Evolutionary conservation across 495 filamentous ascomycete genomes (phyloP).

Genomic region (Neurospora sp.): DNA sequence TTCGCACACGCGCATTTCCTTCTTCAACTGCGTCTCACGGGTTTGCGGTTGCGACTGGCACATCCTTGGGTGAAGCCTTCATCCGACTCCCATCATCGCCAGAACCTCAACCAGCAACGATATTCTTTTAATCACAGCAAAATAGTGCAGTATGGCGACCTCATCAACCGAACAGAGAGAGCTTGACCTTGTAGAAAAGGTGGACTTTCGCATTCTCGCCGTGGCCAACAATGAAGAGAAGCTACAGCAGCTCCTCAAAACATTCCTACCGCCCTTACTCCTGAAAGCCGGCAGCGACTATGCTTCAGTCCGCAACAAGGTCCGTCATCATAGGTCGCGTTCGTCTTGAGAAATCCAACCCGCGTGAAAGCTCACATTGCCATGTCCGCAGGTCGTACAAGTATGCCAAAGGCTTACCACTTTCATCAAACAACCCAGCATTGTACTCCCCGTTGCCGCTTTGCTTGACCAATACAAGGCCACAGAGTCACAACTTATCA

Average conservation of each 20-base stretch:
- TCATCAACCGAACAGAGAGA: constrained; percentile 54
- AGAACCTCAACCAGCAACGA: not conserved
- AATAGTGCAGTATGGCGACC: constrained; percentile 13
- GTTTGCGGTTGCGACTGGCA: not conserved
- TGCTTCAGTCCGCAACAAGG: constrained; percentile 73
- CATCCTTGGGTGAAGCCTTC: not conserved
- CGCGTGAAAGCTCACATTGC: not conserved
- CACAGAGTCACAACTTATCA: constrained; percentile 54
- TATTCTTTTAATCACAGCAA: not conserved
- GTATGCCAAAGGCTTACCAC: constrained; percentile 56
- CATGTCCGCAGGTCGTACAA: constrained; percentile 42
- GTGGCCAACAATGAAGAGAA: constrained; percentile 68
- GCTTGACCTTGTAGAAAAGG: constrained; percentile 76
- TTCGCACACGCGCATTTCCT: not conserved
- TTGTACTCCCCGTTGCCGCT: constrained; percentile 72
- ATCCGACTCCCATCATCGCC: not conserved
- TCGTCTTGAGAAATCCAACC: not conserved
- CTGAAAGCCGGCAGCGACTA: constrained; percentile 77
- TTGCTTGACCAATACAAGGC: constrained; percentile 88
- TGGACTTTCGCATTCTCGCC: constrained; percentile 82
- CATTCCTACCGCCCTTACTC: constrained; percentile 70
- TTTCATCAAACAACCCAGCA: constrained; percentile 37
- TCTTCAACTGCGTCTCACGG: not conserved
- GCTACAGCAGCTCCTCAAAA: constrained; percentile 63
- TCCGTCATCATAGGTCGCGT: constrained; percentile 16